phyloP scores from a whole-genome alignment of 2,329 filamentous ascomycete species.

The Coniochaeta ligniaria region DNA sequence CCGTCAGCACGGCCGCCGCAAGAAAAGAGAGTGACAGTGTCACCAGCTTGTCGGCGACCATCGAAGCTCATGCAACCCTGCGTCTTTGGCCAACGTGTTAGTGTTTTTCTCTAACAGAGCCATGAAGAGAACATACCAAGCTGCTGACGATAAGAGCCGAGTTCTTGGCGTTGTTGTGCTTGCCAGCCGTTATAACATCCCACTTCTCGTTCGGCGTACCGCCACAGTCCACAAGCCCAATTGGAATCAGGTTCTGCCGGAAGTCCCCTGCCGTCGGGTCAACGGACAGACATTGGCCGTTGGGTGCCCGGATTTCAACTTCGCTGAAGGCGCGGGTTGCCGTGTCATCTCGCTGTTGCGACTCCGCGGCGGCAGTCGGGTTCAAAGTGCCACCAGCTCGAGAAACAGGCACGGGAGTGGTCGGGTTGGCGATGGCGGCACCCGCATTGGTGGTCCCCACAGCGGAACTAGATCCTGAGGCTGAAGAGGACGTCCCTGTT shows the following conservation, averaged over 20 bases:
- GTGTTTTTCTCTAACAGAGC: neutral
- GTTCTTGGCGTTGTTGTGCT: slow-evolving; percentile 37
- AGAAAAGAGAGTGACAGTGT: slow-evolving; percentile 43
- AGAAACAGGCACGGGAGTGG: slow-evolving; percentile 37
- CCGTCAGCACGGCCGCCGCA: slow-evolving; percentile 45
- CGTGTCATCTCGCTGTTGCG: slow-evolving; percentile 37
- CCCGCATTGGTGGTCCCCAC: neutral
- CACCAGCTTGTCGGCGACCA: slow-evolving; percentile 29
- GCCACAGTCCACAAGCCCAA: slow-evolving; percentile 35
- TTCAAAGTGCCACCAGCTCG: slow-evolving; percentile 41
- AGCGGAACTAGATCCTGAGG: neutral
- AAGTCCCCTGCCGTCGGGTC: slow-evolving; percentile 47
- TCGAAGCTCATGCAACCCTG: slow-evolving; percentile 47
- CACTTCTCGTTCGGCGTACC: slow-evolving; percentile 40
- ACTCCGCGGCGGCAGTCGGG: slow-evolving; percentile 40
- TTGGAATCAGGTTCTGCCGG: slow-evolving; percentile 44
- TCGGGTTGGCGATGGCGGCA: slow-evolving; percentile 27
- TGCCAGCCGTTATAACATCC: slow-evolving; percentile 41
- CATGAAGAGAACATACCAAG: slow-evolving; percentile 21
- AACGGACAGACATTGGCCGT: slow-evolving; percentile 43
- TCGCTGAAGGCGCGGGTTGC: slow-evolving; percentile 37
- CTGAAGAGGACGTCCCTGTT: neutral
- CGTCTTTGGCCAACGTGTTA: slow-evolving; percentile 8
- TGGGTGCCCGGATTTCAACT: slow-evolving; percentile 37
- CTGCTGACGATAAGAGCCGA: slow-evolving; percentile 40